Evolutionary conservation across 768 basidiomycete genomes (phyloP), one percentile per base, ranked within the genome.

Genomic region (Trametes cinnabarina): DNA sequence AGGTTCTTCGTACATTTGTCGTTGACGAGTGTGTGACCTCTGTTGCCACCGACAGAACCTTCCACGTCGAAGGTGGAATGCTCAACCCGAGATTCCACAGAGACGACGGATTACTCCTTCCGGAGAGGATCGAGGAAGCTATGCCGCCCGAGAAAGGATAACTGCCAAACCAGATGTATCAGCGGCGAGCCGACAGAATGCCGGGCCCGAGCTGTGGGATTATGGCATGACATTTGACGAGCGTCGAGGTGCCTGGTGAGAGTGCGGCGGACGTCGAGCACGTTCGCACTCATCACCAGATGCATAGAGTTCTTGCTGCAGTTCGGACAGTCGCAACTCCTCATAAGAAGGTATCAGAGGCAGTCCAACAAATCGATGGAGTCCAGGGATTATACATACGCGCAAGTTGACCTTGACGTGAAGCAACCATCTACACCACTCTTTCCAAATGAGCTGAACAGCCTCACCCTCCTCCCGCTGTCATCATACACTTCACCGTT

Each of bases 131-230:
- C 43, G 53, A 43, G 53, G 35, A 47, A 35, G 40, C 23, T 43
- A 37, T 55, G 34, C 17, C 30, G 14, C 44, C 37, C 46, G 32
- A 47, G 23, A 37, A 20, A 8, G 32, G 5, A 19, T 15, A 6
- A 12, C 30, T 32, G 30, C 12, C 30, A 34, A 22, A 12, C 22
- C 3, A 15, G 23, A 37, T 44, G 17, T 28, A 43, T 37, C 43
- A 43, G 22, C 44, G 53, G 44, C 44, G 11, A 47, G 35, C 53
- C 53, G 53, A 55, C 17, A 46, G 47, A 8, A 37, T 26, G 34
- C 53, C 53, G 53, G 43, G 15, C 9, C 23, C 22, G 15, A 17
- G 32, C 17, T 22, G 25, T 15, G 25, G 19, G 22, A 42, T 20
- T 22, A 19, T 15, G 25, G 19, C 19, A 42, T 20, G 19, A 20